phyloP scores from a whole-genome alignment of 768 basidiomycete genomes.

The Boletus vermiculosoides region DNA sequence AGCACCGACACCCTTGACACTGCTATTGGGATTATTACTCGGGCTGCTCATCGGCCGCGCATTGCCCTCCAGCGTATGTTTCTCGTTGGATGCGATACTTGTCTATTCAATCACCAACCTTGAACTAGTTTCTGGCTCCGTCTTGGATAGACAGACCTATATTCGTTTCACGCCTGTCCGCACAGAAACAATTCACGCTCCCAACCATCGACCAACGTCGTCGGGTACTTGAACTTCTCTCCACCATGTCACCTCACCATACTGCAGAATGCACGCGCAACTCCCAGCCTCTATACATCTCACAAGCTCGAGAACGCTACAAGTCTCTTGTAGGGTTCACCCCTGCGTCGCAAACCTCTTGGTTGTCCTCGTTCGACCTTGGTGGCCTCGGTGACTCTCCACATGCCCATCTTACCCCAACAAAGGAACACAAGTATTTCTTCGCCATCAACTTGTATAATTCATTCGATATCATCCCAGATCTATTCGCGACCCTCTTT shows the following conservation, averaged over 20 bases:
- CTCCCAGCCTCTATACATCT: constrained; percentile 79
- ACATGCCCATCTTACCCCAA: constrained; percentile 36
- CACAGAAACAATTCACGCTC: constrained; percentile 62
- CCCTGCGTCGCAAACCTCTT: constrained; percentile 54
- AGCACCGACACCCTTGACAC: constrained; percentile 53
- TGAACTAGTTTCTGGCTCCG: constrained; percentile 27
- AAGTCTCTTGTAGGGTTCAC: constrained; percentile 78
- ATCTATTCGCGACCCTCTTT: constrained; percentile 95
- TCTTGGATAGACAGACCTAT: constrained; percentile 58
- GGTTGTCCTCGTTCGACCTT: constrained; percentile 57
- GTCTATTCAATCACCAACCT: background rate
- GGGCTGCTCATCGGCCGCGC: constrained; percentile 58
- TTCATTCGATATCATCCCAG: constrained; percentile 97
- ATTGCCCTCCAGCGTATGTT: constrained; percentile 38
- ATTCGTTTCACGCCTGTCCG: constrained; percentile 46
- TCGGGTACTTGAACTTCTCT: constrained; percentile 83
- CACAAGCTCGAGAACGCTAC: constrained; percentile 87
- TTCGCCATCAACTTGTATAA: constrained; percentile 99
- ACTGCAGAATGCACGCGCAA: constrained; percentile 88
- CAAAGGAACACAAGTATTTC: constrained; percentile 92
- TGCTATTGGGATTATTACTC: constrained; percentile 60
- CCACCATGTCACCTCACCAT: constrained; percentile 85
- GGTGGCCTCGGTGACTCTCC: constrained; percentile 41
- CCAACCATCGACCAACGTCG: constrained; percentile 83
- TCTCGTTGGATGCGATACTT: background rate